Base-by-base conservation (phyloP, 2,329 filamentous ascomycete genomes). In the Aspergillus sojae region DNA sequence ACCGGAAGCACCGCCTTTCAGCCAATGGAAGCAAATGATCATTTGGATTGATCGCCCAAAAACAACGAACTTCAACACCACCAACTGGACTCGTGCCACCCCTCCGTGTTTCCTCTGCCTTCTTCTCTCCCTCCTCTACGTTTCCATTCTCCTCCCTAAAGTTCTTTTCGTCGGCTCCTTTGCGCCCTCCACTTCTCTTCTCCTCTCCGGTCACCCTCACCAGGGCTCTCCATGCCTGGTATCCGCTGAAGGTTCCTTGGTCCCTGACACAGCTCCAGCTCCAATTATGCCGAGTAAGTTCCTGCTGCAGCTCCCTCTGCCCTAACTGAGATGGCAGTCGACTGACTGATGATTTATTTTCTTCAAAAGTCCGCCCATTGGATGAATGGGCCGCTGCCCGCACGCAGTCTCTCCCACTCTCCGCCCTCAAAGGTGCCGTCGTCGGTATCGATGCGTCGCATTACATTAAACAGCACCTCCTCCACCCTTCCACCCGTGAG, bases 381-480 rank as follows among this genome's bases (percentile, higher is more conserved):
- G 85, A 86, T 70, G 82, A 84, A 70, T 89, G 86, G 86, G 84
- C 81, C 61, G 79, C 78, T 68, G 78, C 77, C 72, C 81, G 86
- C 68, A 80, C 81, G 65, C 82, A 84, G 74, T 85, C 83, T 56
- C 86, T 88, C 70, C 83, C 88, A 63, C 79, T 96, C 69, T 84
- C 89, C 65, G 87, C 91, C 66, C 84, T 97, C 70, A 88, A 91
- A 74, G 90, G 89, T 75, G 88, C 88, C 64, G 86, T 89, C 60
- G 86, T 97, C 71, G 94, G 90, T 68, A 89, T 98, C 72, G 94
- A 97, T 82, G 95, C 94, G 61, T 90, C 91, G 59, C 91, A 96
- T 79, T 98, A 95, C 78, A 87, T 99, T 67, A 86, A 90, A 76
- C 88, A 89, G 64, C 86, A 96, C 68, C 88, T 97, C 72, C 88